Evolutionary conservation across 352 stramenopile genomes (phyloP), one percentile per base, ranked within the genome.

Genomic region (Blastocystis sp.): DNA sequence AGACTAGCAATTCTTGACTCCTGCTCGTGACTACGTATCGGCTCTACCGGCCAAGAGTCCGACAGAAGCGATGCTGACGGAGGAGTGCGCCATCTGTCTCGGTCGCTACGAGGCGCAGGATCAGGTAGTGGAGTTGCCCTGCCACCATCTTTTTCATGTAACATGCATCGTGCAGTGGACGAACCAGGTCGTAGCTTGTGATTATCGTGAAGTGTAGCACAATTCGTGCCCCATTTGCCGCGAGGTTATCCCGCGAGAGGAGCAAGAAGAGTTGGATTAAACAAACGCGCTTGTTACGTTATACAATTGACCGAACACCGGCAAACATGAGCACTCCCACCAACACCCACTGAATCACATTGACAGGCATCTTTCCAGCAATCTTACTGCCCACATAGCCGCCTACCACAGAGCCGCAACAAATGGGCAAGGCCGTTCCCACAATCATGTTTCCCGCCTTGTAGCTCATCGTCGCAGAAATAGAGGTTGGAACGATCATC

Each of bases 361-460:
- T 55, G 19, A 55, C 16, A 62, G 63, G 39, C 63, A 77, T 80
- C 41, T 89, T 89, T 80, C 63, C 67, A 37, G 79, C 79, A 21
- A 89, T 24, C 37, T 77, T 74, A 29, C 63, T 77, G 33, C 79
- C 79, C 2, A 79, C 61, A 26, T 79, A 79, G 13, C 79, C 79
- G 16, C 79, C 79, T 10, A 89, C 35, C 4, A 89, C 60, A n/a
- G 79, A 80, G 26, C 79, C 79, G 26, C 10, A 37, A 55, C 90
- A 90, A 31, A 82, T 82, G 1, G 90, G 78, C 1, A 91, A 26
- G 19, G 67, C 80, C 51, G 90, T 91, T 12, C 80, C 60, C 9
- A 91, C 10, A 55, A 91, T 90, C 12, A 66, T 67, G 33, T 91
- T 66, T 37, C 90, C 65, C 2, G 33, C 26, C 45, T 85, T 85